Evolutionary conservation across 2,329 filamentous ascomycete genomes (phyloP).

Genomic region (Pyricularia grisea): DNA sequence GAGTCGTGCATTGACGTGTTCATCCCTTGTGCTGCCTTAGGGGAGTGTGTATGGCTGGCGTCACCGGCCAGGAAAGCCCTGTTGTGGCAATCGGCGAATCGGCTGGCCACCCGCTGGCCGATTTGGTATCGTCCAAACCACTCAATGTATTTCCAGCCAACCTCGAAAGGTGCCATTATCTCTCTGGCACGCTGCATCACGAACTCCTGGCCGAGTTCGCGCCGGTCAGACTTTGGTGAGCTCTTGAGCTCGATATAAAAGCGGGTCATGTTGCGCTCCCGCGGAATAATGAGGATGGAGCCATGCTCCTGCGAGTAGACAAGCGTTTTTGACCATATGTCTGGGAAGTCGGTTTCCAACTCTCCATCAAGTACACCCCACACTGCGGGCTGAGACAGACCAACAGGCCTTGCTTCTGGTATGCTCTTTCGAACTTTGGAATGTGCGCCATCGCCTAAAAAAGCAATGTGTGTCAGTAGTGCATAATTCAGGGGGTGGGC

Average conservation of each 20-base stretch:
- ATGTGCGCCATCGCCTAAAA: constrained; percentile 56
- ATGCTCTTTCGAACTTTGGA: constrained; percentile 61
- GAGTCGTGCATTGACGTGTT: constrained; percentile 53
- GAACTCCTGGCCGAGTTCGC: constrained; percentile 43
- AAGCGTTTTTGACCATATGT: constrained; percentile 66
- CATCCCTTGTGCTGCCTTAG: constrained; percentile 58
- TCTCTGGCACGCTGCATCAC: constrained; percentile 43
- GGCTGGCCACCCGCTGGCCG: constrained; percentile 60
- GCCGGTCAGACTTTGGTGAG: constrained; percentile 25
- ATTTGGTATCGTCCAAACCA: constrained; percentile 70
- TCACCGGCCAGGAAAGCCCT: constrained; percentile 56
- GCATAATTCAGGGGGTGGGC: background rate
- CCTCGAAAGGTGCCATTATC: constrained; percentile 48
- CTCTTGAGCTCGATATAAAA: constrained; percentile 50
- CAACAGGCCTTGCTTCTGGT: constrained; percentile 43
- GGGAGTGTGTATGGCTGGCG: constrained; percentile 57
- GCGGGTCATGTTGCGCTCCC: constrained; percentile 64
- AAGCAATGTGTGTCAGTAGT: background rate
- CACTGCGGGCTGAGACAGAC: constrained; percentile 41
- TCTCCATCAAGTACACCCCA: constrained; percentile 68
- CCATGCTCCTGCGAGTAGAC: constrained; percentile 58
- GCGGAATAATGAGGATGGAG: constrained; percentile 64
- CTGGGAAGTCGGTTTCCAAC: constrained; percentile 63
- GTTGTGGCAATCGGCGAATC: constrained; percentile 52
- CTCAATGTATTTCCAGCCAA: constrained; percentile 50